phyloP scores from a whole-genome alignment of 257 asterid species.

The Petunia secreta region DNA sequence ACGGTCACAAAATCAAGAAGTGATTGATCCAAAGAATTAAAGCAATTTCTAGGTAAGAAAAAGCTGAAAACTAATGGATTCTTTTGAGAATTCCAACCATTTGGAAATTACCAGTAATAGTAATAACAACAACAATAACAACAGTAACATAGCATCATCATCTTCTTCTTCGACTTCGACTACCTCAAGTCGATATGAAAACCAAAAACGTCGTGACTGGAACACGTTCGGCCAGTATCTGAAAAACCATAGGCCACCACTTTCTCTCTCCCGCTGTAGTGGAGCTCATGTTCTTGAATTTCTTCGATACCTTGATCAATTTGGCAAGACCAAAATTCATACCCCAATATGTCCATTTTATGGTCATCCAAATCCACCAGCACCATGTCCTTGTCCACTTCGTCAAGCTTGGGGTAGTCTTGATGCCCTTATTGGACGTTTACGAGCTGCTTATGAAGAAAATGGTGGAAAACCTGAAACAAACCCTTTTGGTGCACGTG shows the following conservation, averaged over 20 bases:
- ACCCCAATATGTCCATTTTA: slow-evolving; percentile 81
- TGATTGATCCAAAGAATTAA: not conserved
- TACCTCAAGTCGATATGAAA: slow-evolving; percentile 82
- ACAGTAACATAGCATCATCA: slow-evolving; percentile 18
- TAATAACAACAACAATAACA: slow-evolving; percentile 12
- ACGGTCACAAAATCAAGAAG: not conserved
- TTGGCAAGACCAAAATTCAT: slow-evolving; percentile 89
- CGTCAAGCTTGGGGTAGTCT: slow-evolving; percentile 98
- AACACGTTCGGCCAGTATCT: slow-evolving; percentile 88
- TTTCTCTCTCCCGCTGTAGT: slow-evolving; percentile 83
- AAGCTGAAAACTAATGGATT: slow-evolving; percentile 22
- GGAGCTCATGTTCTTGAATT: slow-evolving; percentile 94
- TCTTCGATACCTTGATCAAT: slow-evolving; percentile 91
- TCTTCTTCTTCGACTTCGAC: slow-evolving; percentile 39
- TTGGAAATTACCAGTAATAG: not conserved
- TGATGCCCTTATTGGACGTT: slow-evolving; percentile 85
- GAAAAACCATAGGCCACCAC: slow-evolving; percentile 92
- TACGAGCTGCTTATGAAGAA: slow-evolving; percentile 90
- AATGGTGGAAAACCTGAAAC: slow-evolving; percentile 90
- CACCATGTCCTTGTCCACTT: slow-evolving; percentile 96
- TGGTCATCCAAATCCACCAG: slow-evolving; percentile 93
- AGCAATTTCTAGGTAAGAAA: not conserved
- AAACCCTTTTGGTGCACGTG: slow-evolving; percentile 87
- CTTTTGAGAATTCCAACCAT: slow-evolving; percentile 15
- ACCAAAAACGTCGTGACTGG: slow-evolving; percentile 95